A percentile compares a stretch with the other conserved stretches of the same genome.
Conservation (phyloP, 805 yeast species). For the Ogataea zsoltii region DNA sequence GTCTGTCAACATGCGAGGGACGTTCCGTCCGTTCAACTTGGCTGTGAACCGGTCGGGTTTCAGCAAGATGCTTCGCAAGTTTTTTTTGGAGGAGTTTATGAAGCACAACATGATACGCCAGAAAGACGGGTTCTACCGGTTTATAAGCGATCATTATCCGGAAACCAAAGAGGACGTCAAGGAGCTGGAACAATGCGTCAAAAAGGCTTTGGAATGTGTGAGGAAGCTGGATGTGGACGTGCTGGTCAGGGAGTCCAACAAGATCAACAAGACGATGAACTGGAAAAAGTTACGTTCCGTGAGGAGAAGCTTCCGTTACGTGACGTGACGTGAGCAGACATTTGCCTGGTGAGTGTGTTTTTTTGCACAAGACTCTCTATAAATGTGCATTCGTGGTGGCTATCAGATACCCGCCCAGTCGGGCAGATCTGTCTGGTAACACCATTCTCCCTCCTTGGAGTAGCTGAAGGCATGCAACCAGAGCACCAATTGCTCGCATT, state of each 20-base stretch:
- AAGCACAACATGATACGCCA: not conserved
- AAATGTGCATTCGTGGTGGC: too few species aligned
- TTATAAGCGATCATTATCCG: slow-evolving; percentile 17
- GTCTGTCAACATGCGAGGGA: not conserved
- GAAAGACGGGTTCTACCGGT: slow-evolving; percentile 30
- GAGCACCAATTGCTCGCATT: slow-evolving; percentile 34
- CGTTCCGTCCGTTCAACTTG: slow-evolving; percentile 23
- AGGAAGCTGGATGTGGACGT: slow-evolving; percentile 6
- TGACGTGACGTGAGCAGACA: too few species aligned
- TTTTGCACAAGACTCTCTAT: too few species aligned
- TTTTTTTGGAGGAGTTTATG: slow-evolving; percentile 18
- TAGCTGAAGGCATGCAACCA: slow-evolving; percentile 52
- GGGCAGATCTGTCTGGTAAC: slow-evolving; percentile 47
- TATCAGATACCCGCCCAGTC: slow-evolving; percentile 45
- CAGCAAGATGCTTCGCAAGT: slow-evolving; percentile 21
- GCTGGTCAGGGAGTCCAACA: slow-evolving; percentile 9
- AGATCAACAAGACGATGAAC: slow-evolving; percentile 14
- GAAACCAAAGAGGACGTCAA: slow-evolving; percentile 12
- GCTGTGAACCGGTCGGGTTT: slow-evolving; percentile 28
- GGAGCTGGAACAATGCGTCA: slow-evolving; percentile 16
- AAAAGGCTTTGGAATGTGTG: slow-evolving; percentile 19
- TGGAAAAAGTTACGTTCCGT: slow-evolving; percentile 20
- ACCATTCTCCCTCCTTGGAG: slow-evolving; percentile 31
- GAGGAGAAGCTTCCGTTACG: slow-evolving; percentile 5
- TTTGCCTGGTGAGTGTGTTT: too few species aligned